Evolutionary conservation across 1,284 basidiomycete genomes (phyloP), one percentile per base, ranked within the genome.

Genomic region (Tilletia setariae): DNA sequence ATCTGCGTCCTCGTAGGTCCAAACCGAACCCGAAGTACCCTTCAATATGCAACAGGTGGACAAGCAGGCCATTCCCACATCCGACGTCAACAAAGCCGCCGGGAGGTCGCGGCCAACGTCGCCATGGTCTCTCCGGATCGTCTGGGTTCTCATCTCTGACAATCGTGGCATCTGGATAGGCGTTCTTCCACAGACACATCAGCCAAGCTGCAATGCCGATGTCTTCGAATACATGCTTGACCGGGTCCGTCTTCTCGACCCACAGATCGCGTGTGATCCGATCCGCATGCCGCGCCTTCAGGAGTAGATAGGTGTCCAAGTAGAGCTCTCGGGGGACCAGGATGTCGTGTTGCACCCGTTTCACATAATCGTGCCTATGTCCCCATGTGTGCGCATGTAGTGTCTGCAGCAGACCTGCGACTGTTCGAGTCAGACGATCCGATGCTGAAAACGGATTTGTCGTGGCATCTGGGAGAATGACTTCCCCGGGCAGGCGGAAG

Each of bases 171-270:
- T 15, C 15, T 25, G 43, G 21, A 76, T 65, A 94, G 47, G 88
- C 89, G 62, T 87, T 85, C 75, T 89, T 90, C 94, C 94, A 98
- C 2, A 98, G 84, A 0, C 94, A 85, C 83, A 98, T 93, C 53
- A 97, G 85, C 82, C 91, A 98, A 0, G 93, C 93, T 2, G 93
- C 94, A 62, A 95, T 93, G 0, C 91, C 91, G 59, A 95, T 90
- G 81, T 96, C 93, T 88, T 87, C 84, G 73, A 90, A 93, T 3
- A 94, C 91, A 82, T 94, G 91, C 83, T 94, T 92, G 64, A 89
- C 79, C 8, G 92, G 90, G 84, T 94, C 89, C 0, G 92, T 91
- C 1, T 85, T 87, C 74, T 94, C 92, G 59, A 87, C 85, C 89
- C 94, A 97, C 4, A 61, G 56, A 19, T 19, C 51, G 25, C 51